These are phyloP conservation scores for Pythium folliculosum DNA, from an alignment of 352 stramenopile species.

Conservation along the genomic window DNA sequence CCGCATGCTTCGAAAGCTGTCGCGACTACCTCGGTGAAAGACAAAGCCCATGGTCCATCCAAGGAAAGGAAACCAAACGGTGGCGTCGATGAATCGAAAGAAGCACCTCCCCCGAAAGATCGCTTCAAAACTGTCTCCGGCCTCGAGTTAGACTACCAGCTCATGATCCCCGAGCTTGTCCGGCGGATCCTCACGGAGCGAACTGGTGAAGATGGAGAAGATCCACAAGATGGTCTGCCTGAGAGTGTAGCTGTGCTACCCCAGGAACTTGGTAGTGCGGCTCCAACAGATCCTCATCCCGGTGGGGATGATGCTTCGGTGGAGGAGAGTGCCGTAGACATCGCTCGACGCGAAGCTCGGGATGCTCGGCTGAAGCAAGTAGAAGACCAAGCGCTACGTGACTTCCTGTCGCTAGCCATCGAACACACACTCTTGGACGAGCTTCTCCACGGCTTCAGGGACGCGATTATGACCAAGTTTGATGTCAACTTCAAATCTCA, in stretches of 20 bases:
- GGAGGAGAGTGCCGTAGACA: slow-evolving; percentile 11
- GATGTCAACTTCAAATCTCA: slow-evolving; percentile 34
- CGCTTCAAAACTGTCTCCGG: slow-evolving; percentile 19
- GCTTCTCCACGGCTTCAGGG: slow-evolving; percentile 35
- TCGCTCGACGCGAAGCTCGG: slow-evolving; percentile 9
- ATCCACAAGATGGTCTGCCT: neutral
- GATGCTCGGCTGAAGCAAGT: slow-evolving; percentile 15
- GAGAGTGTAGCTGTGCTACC: neutral
- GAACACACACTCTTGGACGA: slow-evolving; percentile 12
- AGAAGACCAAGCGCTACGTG: slow-evolving; percentile 6
- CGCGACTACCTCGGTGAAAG: neutral
- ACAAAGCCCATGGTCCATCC: neutral
- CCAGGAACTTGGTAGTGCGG: neutral
- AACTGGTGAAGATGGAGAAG: slow-evolving; percentile 27
- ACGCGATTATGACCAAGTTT: slow-evolving; percentile 48
- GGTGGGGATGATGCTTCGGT: neutral
- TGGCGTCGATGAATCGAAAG: slow-evolving; percentile 22
- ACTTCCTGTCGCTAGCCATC: slow-evolving; percentile 44
- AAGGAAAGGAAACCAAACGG: slow-evolving; percentile 16
- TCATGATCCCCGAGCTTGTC: slow-evolving; percentile 32
- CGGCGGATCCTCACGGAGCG: slow-evolving; percentile 36
- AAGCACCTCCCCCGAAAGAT: slow-evolving; percentile 31
- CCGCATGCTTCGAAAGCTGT: neutral
- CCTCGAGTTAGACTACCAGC: slow-evolving; percentile 29
- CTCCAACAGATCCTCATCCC: neutral